Conservation (phyloP, 2,329 filamentous ascomycete genomes). For the Cladobotryum mycophilum region DNA sequence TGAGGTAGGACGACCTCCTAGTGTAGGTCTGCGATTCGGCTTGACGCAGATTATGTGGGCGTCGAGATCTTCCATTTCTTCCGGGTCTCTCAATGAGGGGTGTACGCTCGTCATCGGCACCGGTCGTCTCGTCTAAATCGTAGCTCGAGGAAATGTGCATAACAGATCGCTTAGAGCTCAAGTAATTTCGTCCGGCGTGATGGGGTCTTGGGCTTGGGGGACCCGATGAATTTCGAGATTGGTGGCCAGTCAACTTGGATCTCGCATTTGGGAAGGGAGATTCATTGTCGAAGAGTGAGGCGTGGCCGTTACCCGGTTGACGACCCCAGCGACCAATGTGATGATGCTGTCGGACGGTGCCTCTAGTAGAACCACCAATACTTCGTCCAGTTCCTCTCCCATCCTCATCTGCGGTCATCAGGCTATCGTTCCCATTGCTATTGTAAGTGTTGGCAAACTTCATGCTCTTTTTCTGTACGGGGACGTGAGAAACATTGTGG, state of each 20-base stretch:
- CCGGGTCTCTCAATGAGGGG: slow-evolving; percentile 64
- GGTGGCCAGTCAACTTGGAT: slow-evolving; percentile 53
- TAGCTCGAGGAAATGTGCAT: slow-evolving; percentile 59
- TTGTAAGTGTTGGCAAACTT: slow-evolving; percentile 84
- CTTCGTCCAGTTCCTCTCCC: slow-evolving; percentile 58
- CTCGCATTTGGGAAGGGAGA: slow-evolving; percentile 67
- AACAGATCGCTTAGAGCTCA: slow-evolving; percentile 44
- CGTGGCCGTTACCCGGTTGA: slow-evolving; percentile 57
- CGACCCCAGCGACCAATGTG: slow-evolving; percentile 68
- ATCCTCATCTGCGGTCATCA: slow-evolving; percentile 57
- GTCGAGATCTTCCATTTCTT: slow-evolving; percentile 52
- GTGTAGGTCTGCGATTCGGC: slow-evolving; percentile 68
- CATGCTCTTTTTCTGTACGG: slow-evolving; percentile 74
- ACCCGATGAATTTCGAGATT: slow-evolving; percentile 55
- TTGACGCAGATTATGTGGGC: slow-evolving; percentile 54
- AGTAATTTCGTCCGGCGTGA: slow-evolving; percentile 28
- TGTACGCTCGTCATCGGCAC: slow-evolving; percentile 80
- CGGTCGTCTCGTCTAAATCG: slow-evolving; percentile 73
- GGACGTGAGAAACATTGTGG: slow-evolving; percentile 22
- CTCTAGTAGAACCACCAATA: slow-evolving; percentile 55
- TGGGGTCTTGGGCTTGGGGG: slow-evolving; percentile 63
- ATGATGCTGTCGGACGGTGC: slow-evolving; percentile 70
- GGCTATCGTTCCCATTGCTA: slow-evolving; percentile 47
- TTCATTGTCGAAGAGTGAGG: slow-evolving; percentile 69
- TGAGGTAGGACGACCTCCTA: slow-evolving; percentile 56